These are phyloP conservation scores for Vitis hybrid DNA, from an alignment of 177 flowering plant genomes.

Conservation along the genomic window DNA sequence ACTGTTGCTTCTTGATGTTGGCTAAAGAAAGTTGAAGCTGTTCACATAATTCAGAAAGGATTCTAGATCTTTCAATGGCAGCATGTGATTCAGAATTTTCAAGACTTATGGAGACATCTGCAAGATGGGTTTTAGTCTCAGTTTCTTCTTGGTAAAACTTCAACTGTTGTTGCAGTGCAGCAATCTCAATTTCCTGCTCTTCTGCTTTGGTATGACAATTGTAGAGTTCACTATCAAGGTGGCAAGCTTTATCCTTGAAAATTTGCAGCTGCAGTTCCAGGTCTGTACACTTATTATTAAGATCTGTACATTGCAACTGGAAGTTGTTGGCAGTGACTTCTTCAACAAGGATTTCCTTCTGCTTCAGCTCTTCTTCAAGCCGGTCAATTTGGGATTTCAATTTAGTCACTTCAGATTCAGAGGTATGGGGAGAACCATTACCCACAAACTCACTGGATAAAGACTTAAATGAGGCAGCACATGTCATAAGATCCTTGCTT, in stretches of 20 bases:
- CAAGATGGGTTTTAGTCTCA: constrained; percentile 1
- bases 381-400: constrained; percentile 1
- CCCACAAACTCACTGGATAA: constrained; percentile 4
- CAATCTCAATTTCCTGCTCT: constrained; percentile 25
- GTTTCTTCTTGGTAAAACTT: constrained; percentile 23
- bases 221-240: constrained; percentile 38
- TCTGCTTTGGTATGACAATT: constrained; percentile 22
- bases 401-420: neutral
- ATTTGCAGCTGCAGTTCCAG: constrained; percentile 42
- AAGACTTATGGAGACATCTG: neutral
- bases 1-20: constrained; percentile 7
- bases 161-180: constrained; percentile 29
- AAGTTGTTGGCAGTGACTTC: constrained; percentile 14
- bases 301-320: constrained; percentile 18
- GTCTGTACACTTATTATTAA: constrained; percentile 34
- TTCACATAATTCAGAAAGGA: constrained; percentile 6
- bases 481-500: constrained; percentile 13
- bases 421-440: neutral
- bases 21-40: constrained; percentile 16
- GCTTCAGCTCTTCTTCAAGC: constrained; percentile 5
- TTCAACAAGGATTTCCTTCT: constrained; percentile 12
- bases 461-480: constrained; percentile 17
- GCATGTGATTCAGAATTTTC: constrained; percentile 23
- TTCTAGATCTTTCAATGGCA: neutral
- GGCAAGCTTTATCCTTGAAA: constrained; percentile 31